These are phyloP conservation scores for Gossypium trilobum DNA, from an alignment of 441 rosid genomes.

Conservation along the genomic window DNA sequence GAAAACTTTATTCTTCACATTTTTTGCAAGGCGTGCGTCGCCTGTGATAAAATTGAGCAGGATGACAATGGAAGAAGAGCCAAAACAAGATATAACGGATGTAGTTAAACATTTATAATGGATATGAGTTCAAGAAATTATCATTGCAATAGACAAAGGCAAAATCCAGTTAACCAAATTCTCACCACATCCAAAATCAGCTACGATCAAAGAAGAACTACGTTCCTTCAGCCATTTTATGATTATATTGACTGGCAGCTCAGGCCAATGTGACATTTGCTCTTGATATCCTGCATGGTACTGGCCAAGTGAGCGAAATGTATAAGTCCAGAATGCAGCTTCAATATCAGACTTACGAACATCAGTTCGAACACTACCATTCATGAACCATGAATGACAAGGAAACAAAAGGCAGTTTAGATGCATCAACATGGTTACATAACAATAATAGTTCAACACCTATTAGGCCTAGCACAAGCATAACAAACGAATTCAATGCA, in stretches of 20 bases:
- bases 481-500: no score
- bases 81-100: not conserved
- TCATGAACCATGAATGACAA: not conserved
- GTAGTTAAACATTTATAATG: not conserved
- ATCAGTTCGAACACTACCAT: not conserved
- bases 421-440: not conserved
- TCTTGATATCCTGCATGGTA: conserved; percentile 90
- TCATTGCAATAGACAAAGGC: not conserved
- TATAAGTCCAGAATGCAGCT: conserved; percentile 1
- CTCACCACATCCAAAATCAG: conserved; percentile 97
- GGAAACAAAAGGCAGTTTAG: not conserved
- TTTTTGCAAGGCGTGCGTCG: conserved; percentile 70
- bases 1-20: conserved; percentile 73
- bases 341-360: not conserved
- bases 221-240: conserved; percentile 54
- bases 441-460: not conserved
- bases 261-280: conserved; percentile 95
- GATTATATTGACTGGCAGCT: conserved; percentile 63
- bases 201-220: conserved; percentile 63
- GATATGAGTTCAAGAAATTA: not conserved
- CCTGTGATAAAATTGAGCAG: conserved; percentile 38
- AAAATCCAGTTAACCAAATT: conserved; percentile 11
- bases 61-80: conserved; percentile 7
- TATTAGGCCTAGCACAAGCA: not conserved
- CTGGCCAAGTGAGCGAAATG: conserved; percentile 33